These are phyloP conservation scores for Ochetophila trinervis DNA, from an alignment of 306 rosid species.

Conservation along the genomic window DNA sequence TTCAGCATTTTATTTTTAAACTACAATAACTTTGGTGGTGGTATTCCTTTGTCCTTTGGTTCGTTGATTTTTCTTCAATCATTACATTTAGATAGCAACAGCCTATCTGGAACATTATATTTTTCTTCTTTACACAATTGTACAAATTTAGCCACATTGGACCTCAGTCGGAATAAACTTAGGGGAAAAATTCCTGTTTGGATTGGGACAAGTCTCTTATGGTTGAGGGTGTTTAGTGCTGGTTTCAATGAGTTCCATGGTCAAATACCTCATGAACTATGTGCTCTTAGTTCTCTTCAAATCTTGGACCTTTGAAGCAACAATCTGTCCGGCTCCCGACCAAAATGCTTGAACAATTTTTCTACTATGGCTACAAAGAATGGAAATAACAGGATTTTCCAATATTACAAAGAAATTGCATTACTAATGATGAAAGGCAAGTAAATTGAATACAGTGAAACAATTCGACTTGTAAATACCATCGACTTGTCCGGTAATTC, in stretches of 20 bases:
- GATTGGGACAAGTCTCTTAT: conserved; percentile 3
- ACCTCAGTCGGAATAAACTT: conserved; percentile 28
- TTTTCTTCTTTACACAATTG: conserved; percentile 2
- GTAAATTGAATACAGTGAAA: neutral
- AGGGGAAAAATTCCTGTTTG: conserved; percentile 28
- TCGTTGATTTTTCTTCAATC: neutral
- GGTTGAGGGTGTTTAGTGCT: conserved; percentile 16
- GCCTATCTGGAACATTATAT: neutral
- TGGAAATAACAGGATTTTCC: too few relatives aligned
- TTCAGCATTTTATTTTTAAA: neutral
- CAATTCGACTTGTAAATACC: neutral
- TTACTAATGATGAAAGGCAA: neutral
- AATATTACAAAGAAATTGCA: too few relatives aligned
- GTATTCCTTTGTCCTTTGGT: conserved; percentile 14
- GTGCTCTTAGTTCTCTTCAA: neutral
- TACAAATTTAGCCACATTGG: neutral
- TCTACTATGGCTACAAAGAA: neutral
- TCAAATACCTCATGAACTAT: conserved; percentile 15
- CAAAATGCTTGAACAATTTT: conserved; percentile 16
- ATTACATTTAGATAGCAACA: conserved; percentile 9
- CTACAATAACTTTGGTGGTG: conserved; percentile 20
- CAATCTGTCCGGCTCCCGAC: neutral
- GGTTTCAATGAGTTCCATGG: conserved; percentile 12
- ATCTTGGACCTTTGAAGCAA: conserved; percentile 19
- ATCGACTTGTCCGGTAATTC: neutral